These are phyloP conservation scores for Bjerkandera adusta DNA, from an alignment of 1,284 basidiomycete species.

Conservation along the genomic window DNA sequence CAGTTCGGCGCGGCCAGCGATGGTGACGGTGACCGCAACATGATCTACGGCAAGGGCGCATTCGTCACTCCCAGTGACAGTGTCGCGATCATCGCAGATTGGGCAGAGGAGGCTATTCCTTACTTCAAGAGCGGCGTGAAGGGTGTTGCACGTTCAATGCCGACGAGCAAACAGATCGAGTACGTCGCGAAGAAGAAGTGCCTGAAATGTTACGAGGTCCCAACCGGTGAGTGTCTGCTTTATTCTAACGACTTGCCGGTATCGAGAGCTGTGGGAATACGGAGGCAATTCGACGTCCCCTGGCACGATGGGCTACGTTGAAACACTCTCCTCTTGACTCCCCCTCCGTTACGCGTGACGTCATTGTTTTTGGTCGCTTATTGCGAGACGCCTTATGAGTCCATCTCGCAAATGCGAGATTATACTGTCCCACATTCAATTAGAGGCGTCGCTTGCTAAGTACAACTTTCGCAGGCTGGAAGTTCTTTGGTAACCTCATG, in stretches of 20 bases:
- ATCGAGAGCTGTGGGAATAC: no score
- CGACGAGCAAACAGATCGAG: constrained; percentile 96
- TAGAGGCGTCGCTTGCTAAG: neutral
- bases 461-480: constrained; percentile 71
- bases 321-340: no score
- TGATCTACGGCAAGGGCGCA: constrained; percentile 98
- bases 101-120: constrained; percentile 89
- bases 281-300: no score
- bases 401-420: no score
- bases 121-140: constrained; percentile 97
- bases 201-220: constrained; percentile 95
- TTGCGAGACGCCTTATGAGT: no score
- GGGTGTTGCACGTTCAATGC: constrained; percentile 96
- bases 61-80: constrained; percentile 98
- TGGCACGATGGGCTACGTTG: no score
- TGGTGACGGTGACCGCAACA: constrained; percentile 98
- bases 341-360: no score
- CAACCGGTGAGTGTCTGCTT: constrained; percentile 67
- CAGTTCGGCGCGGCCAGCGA: constrained; percentile 96
- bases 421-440: no score
- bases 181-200: constrained; percentile 93
- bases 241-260: no score
- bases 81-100: constrained; percentile 98
- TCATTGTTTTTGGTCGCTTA: no score
- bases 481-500: constrained; percentile 99